Evolutionary conservation across 2,329 filamentous ascomycete species (phyloP), one percentile per base, ranked within the genome.

Genomic region (Hawksworthiomyces lignivorus): DNA sequence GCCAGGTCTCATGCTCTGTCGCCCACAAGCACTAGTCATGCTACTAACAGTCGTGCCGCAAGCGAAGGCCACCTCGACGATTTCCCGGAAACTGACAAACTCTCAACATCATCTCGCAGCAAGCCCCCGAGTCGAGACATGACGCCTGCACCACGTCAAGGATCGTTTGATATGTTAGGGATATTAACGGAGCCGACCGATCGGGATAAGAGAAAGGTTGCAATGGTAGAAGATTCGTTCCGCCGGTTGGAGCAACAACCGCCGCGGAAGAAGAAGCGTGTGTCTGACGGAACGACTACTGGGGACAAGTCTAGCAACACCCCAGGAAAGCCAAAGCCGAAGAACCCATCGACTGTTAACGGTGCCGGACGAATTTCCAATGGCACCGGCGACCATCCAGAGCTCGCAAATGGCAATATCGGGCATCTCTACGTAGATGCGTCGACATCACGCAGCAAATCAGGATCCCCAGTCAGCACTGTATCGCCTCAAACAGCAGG

Each of bases 41-140:
- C 75, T 24, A 75, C 71, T 6, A 80, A 79, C 50, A 82, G 78
- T 54, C 71, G 78, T 38, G 78, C 78, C 39, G 67, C 74, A 31
- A 83, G 79, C 54, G 79, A 82, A 56, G 75, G 72, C 8, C 74
- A 73, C 18, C 56, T 62, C 27, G 77, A 82, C 5, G 73, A 78
- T 20, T 64, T 64, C 8, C 54, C 50, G 11, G 77, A 82, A 22
- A 65, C 71, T 27, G 78, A 81, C 46, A 62, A 52, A 1, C 62
- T 64, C 2, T 71, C 76, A 10, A 67, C 65, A 19, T 73, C 71
- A 18, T 69, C 70, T 7, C 70, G 72, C 46, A 81, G 78, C 63
- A 84, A 84, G 54, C 76, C 80, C 9, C 70, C 75, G 0, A 84
- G 79, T 52, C 73, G 80, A 41, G 80, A 84, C 50, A 67, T 76